Percentiles rank a stretch among this genome's conserved stretches.
Evolutionary conservation across 2,329 filamentous ascomycete genomes (phyloP).

Genomic region (Aspergillus clavatus): DNA sequence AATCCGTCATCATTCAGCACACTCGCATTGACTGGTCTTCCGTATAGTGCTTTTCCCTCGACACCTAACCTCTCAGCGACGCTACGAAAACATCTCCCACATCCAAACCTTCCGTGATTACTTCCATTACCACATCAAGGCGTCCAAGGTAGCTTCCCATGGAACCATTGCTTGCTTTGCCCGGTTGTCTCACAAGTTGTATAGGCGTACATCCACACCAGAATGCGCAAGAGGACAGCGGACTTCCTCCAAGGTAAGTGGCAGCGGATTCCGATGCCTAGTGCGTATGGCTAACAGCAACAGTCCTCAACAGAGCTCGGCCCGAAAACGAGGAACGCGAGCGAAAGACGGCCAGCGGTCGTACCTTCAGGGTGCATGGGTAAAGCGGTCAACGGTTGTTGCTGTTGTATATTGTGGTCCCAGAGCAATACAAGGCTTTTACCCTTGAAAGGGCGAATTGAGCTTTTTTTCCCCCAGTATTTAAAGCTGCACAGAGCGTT

Average conservation of each 20-base stretch:
- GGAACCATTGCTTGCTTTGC: background rate
- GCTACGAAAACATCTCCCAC: constrained; percentile 94
- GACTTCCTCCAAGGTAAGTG: constrained; percentile 90
- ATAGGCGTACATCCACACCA: constrained; percentile 91
- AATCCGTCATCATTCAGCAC: background rate
- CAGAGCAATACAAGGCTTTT: constrained; percentile 10
- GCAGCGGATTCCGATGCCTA: background rate
- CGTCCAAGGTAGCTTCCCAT: constrained; percentile 65
- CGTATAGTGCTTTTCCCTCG: constrained; percentile 82
- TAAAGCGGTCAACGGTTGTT: constrained; percentile 21
- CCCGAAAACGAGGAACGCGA: constrained; percentile 97
- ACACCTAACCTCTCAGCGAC: constrained; percentile 83
- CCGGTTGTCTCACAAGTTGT: constrained; percentile 6
- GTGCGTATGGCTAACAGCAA: constrained; percentile 32
- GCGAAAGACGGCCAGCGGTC: constrained; percentile 93
- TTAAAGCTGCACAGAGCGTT: constrained; percentile 7
- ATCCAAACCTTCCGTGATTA: constrained; percentile 99
- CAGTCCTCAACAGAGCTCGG: constrained; percentile 90
- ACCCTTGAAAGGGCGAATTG: constrained; percentile 6
- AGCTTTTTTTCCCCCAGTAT: constrained; percentile 8
- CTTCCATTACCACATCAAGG: constrained; percentile 99
- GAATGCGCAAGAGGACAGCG: constrained; percentile 95
- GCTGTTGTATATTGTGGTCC: constrained; percentile 22
- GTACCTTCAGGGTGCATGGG: constrained; percentile 72
- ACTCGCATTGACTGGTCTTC: constrained; percentile 11